phyloP scores from a whole-genome alignment of 768 basidiomycete genomes.

The Pleurotus salmoneostramineus region DNA sequence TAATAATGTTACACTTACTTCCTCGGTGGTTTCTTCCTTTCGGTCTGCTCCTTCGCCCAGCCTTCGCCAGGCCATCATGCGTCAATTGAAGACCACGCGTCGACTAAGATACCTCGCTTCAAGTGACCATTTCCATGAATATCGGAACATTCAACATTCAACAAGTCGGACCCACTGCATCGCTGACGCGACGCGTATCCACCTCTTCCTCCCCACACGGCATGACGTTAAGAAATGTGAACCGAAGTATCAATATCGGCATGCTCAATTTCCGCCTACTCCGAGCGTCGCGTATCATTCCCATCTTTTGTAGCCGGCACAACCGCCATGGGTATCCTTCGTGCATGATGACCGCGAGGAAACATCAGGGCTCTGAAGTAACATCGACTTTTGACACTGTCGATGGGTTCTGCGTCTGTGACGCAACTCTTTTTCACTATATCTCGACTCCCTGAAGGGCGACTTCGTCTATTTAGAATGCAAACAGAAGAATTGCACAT shows the following conservation, averaged over 20 bases:
- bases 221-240: slow-evolving; percentile 18
- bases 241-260: slow-evolving; percentile 37
- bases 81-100: no score
- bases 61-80: no score
- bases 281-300: background rate
- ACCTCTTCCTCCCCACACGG: background rate
- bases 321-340: slow-evolving; percentile 35
- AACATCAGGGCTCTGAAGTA: slow-evolving; percentile 29
- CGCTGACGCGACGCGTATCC: no score
- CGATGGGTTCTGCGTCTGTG: slow-evolving; percentile 25
- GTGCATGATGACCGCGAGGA: slow-evolving; percentile 33
- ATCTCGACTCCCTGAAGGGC: slow-evolving; percentile 13
- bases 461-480: slow-evolving; percentile 29
- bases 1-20: no score
- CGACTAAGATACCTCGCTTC: no score
- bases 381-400: slow-evolving; percentile 31
- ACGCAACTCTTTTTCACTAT: background rate
- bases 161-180: no score
- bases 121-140: no score
- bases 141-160: no score
- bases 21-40: no score
- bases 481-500: slow-evolving; percentile 26
- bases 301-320: slow-evolving; percentile 22
- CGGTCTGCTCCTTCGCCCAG: no score
- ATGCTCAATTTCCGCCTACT: background rate